These are phyloP conservation scores for Neoboletus brunneissimus DNA, from an alignment of 768 basidiomycete species.

Conservation along the genomic window DNA sequence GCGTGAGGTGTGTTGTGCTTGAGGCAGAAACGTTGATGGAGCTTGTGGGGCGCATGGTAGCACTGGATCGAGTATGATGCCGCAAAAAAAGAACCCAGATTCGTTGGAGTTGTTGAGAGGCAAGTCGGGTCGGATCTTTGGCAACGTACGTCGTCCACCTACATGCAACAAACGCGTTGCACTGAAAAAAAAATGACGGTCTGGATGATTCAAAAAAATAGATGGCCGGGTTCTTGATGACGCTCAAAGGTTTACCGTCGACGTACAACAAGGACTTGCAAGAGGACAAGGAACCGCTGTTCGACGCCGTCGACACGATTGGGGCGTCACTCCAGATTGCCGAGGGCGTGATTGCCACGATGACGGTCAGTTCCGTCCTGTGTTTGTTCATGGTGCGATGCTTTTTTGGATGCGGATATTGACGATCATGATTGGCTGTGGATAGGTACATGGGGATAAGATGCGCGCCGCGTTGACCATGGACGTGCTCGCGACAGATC, in stretches of 20 bases:
- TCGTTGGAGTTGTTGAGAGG: conserved; percentile 93
- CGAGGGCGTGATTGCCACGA: conserved; percentile 89
- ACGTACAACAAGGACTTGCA: conserved; percentile 99
- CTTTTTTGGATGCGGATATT: neutral
- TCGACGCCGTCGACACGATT: conserved; percentile 88
- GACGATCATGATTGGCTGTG: neutral
- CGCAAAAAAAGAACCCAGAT: conserved; percentile 99
- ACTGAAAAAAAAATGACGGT: neutral
- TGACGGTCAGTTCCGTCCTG: conserved; percentile 57
- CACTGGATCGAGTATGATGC: conserved; percentile 99
- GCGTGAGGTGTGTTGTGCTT: too few relatives aligned
- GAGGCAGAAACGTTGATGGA: neutral
- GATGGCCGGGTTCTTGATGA: conserved; percentile 99
- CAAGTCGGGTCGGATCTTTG: conserved; percentile 92
- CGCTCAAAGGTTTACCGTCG: conserved; percentile 93
- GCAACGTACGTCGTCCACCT: conserved; percentile 46
- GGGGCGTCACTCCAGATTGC: conserved; percentile 88
- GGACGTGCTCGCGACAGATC: conserved; percentile 98
- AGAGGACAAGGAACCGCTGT: conserved; percentile 97
- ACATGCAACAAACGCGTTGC: neutral
- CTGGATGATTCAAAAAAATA: neutral
- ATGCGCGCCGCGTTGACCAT: conserved; percentile 91
- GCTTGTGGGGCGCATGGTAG: conserved; percentile 38
- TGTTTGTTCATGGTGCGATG: neutral
- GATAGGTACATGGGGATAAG: conserved; percentile 81